Evolutionary conservation across 176 grass and related monocot genomes (phyloP), one percentile per base, ranked within the genome.

Genomic region (Dendrocalamus sinicus): DNA sequence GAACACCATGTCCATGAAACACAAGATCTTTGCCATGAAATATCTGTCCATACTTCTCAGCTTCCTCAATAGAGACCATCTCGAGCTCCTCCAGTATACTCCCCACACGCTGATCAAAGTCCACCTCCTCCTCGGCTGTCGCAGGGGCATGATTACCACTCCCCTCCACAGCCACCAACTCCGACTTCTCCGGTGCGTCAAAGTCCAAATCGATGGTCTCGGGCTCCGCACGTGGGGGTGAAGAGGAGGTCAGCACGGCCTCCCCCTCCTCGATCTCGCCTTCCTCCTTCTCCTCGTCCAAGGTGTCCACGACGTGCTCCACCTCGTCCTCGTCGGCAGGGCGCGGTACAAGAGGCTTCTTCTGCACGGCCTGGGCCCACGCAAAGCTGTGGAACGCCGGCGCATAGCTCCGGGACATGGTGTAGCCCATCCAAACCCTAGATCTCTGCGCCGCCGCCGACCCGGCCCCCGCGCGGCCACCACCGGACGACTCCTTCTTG

Each of bases 31-130:
- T 75, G 78, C 22, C 53, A 88, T 28, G 47, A 80, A 88, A 73
- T 57, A 48, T 65, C 10, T 12, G 72, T 59, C 14, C 76, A 77
- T 99, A 99, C 96, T 91, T 90, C 92, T 91, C 93, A 64, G 94
- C 94, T 84, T 96, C 94, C 50, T 99, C 94, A 17, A 83, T 92
- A n/a, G 96, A 94, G 68, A 99, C 77, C 79, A 84, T 88, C 84
- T 99, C 94, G n/a, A 99, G 89, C 63, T 94, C 96, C 87, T 96
- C 96, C 8, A 99, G 87, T 79, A 99, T 99, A 60, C 82, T 90
- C 37, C 90, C 89, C 52, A 96, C 90, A 4, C 88, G 87, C 76
- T 83, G 90, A 46, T 99, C 96, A 67, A 92, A 96, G 77, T 99
- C 92, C 32, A 84, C 79, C 51, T 89, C 88, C 35, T 88, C 91